Evolutionary conservation across 2,329 filamentous ascomycete genomes (phyloP).

Genomic region (Trichoderma pleuroti): DNA sequence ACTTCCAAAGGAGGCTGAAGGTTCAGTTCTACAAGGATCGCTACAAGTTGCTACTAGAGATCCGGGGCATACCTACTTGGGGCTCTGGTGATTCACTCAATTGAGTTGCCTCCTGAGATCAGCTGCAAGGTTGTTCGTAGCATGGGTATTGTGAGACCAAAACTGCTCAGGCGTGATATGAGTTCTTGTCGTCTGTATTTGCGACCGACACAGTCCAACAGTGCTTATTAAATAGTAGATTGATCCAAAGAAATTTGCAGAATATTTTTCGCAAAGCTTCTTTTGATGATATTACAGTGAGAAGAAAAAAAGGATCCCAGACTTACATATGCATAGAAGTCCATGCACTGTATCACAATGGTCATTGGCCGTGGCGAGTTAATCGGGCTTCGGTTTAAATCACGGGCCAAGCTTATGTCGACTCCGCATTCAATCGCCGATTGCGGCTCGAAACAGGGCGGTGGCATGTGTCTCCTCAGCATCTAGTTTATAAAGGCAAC

Average conservation of each 20-base stretch:
- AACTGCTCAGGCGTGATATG: neutral
- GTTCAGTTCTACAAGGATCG: neutral
- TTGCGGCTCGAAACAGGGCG: neutral
- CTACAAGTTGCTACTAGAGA: neutral
- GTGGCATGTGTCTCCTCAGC: neutral
- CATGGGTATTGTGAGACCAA: neutral
- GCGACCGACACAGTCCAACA: neutral
- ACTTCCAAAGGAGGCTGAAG: neutral
- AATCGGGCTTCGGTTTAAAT: neutral
- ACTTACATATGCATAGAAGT: neutral
- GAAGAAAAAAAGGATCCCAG: neutral
- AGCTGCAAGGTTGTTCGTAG: neutral
- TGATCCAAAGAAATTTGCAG: neutral
- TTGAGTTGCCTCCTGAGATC: neutral
- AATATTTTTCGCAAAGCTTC: neutral
- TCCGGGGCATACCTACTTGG: neutral
- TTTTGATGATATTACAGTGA: neutral
- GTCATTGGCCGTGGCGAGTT: neutral
- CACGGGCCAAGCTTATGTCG: neutral
- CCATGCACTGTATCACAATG: neutral
- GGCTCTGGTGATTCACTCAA: neutral
- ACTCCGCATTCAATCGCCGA: slow-evolving; percentile 8
- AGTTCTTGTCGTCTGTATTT: neutral
- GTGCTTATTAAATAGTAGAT: neutral
- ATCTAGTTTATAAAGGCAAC: neutral